Evolutionary conservation across 2,329 filamentous ascomycete genomes (phyloP).

Genomic region (Madurella fahalii): DNA sequence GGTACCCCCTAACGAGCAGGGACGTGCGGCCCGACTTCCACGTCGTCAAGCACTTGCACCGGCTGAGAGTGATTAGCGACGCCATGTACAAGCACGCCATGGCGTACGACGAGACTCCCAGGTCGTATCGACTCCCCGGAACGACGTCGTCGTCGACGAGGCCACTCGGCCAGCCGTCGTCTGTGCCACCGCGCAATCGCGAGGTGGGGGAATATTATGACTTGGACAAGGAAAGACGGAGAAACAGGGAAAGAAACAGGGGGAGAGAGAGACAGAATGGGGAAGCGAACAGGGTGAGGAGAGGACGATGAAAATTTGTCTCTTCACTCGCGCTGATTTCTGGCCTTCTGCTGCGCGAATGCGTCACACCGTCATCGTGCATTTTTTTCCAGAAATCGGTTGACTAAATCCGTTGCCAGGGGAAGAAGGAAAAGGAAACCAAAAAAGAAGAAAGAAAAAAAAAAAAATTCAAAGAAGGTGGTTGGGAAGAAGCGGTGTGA

Average conservation of each 20-base stretch:
- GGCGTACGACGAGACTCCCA: conserved; percentile 20
- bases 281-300: background rate
- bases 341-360: background rate
- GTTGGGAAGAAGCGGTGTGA: background rate
- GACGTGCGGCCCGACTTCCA: conserved; percentile 38
- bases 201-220: background rate
- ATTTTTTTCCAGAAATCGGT: background rate
- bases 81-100: conserved; percentile 18
- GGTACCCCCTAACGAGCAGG: conserved; percentile 3
- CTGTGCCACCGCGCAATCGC: background rate
- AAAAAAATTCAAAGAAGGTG: background rate
- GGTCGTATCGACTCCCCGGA: conserved; percentile 6
- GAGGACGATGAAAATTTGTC: background rate
- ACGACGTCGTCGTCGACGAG: conserved; percentile 1
- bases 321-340: background rate
- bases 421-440: background rate
- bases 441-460: background rate
- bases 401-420: background rate
- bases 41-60: conserved; percentile 37
- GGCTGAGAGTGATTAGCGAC: conserved; percentile 28
- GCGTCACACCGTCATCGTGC: conserved; percentile 6
- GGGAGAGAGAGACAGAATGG: background rate
- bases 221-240: conserved; percentile 1
- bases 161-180: background rate
- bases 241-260: background rate